These are phyloP conservation scores for Dryadomyces quercus-mongolicae DNA, from an alignment of 2,329 filamentous ascomycete species.

Conservation along the genomic window DNA sequence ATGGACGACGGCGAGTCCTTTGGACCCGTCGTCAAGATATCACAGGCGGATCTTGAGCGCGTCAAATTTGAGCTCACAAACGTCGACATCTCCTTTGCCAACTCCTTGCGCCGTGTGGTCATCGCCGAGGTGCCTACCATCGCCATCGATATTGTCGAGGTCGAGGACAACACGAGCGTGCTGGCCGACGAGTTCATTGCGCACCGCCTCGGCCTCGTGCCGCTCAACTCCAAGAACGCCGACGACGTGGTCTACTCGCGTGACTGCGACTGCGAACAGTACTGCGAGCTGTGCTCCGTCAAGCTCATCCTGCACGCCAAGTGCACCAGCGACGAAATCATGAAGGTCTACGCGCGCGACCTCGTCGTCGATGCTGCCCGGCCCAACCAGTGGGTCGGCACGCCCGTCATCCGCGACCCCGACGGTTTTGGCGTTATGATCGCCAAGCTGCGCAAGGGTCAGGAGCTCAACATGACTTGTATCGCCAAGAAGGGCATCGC, in stretches of 20 bases:
- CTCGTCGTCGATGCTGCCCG: constrained; percentile 60
- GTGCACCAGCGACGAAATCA: constrained; percentile 74
- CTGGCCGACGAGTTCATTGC: constrained; percentile 93
- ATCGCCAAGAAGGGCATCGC: constrained; percentile 97
- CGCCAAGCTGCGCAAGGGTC: constrained; percentile 77
- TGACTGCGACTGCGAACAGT: constrained; percentile 93
- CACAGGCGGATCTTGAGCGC: constrained; percentile 65
- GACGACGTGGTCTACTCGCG: constrained; percentile 76
- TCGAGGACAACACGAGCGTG: constrained; percentile 89
- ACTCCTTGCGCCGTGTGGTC: constrained; percentile 81
- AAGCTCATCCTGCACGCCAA: constrained; percentile 74
- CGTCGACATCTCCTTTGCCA: constrained; percentile 83
- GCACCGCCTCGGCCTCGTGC: constrained; percentile 82
- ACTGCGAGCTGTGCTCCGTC: constrained; percentile 86
- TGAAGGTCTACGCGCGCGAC: constrained; percentile 90
- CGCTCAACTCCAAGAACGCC: constrained; percentile 72
- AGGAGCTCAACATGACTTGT: constrained; percentile 82
- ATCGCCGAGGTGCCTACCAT: constrained; percentile 90
- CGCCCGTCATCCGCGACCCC: constrained; percentile 72
- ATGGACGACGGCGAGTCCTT: constrained; percentile 46
- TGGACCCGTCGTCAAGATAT: constrained; percentile 47
- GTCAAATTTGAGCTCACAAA: constrained; percentile 88
- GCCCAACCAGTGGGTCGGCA: constrained; percentile 63
- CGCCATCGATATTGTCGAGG: constrained; percentile 88
- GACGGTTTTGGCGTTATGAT: constrained; percentile 76